Evolutionary conservation across 768 basidiomycete genomes (phyloP).

Genomic region (Xerocomellus dryophilus): DNA sequence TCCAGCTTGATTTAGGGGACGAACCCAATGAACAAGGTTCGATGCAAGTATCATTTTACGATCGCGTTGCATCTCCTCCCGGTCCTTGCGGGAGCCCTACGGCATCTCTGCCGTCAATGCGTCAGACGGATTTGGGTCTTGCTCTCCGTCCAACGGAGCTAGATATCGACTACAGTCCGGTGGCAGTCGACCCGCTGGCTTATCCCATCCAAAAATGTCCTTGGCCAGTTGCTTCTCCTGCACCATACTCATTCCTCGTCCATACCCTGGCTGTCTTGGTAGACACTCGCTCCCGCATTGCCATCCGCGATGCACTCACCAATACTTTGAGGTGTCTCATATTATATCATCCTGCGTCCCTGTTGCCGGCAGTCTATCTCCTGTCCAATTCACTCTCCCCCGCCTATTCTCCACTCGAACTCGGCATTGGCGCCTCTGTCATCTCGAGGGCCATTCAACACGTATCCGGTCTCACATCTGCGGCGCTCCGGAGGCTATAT

Average conservation of each 20-base stretch:
- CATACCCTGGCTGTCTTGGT: conserved; percentile 60
- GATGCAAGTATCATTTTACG: conserved; percentile 10
- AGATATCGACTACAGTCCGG: conserved; percentile 27
- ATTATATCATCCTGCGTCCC: conserved; percentile 59
- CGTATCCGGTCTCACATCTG: conserved; percentile 60
- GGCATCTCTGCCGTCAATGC: conserved; percentile 7
- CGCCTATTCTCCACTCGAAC: conserved; percentile 67
- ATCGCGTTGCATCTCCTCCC: conserved; percentile 6
- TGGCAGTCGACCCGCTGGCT: conserved; percentile 45
- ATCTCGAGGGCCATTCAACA: conserved; percentile 70
- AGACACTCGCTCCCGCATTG: conserved; percentile 67
- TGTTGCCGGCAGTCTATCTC: conserved; percentile 76
- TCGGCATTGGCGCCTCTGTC: conserved; percentile 65
- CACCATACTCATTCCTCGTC: conserved; percentile 71
- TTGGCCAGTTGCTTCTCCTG: conserved; percentile 38
- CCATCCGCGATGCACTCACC: conserved; percentile 64
- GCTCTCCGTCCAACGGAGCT: conserved; percentile 25
- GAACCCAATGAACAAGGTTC: conserved; percentile 7
- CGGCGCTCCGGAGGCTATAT: conserved; percentile 62
- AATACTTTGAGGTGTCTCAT: conserved; percentile 74
- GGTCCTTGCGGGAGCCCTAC: conserved; percentile 5
- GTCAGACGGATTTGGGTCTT: conserved; percentile 10
- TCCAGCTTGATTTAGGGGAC: conserved; percentile 24
- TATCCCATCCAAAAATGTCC: conserved; percentile 45
- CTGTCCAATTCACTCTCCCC: conserved; percentile 79